Percentiles rank a stretch among this genome's conserved stretches.
These are phyloP conservation scores for Emergomyces orientalis DNA, from an alignment of 2,329 filamentous ascomycete species.

Conservation along the genomic window DNA sequence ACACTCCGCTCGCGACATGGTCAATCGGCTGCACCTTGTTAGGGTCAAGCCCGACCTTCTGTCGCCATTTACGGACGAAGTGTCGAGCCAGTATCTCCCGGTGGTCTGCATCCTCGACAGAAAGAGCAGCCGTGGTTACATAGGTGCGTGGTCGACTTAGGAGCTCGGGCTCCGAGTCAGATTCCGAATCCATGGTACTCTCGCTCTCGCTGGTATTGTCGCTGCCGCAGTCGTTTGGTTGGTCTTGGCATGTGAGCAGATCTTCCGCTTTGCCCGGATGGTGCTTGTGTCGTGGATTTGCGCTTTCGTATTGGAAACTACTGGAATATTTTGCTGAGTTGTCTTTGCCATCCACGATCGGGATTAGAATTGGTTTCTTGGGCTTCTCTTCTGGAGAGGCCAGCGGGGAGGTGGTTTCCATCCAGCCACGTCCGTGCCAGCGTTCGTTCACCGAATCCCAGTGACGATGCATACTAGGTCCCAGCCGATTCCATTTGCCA, in stretches of 20 bases:
- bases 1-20: slow-evolving; percentile 44
- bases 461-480: slow-evolving; percentile 51
- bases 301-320: slow-evolving; percentile 18
- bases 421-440: slow-evolving; percentile 46
- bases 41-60: slow-evolving; percentile 53
- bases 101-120: slow-evolving; percentile 42
- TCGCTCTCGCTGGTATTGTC: slow-evolving; percentile 19
- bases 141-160: slow-evolving; percentile 32
- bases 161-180: slow-evolving; percentile 33
- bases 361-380: neutral
- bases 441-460: slow-evolving; percentile 58
- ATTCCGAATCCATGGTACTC: slow-evolving; percentile 34
- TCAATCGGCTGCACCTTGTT: slow-evolving; percentile 41
- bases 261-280: neutral
- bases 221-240: slow-evolving; percentile 7
- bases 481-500: slow-evolving; percentile 67
- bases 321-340: slow-evolving; percentile 10
- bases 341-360: neutral
- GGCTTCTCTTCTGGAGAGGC: neutral
- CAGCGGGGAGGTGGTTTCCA: slow-evolving; percentile 24
- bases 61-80: slow-evolving; percentile 65
- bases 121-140: slow-evolving; percentile 30
- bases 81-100: slow-evolving; percentile 58
- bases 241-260: neutral
- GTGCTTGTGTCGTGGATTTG: slow-evolving; percentile 11